Percentiles rank a stretch among this genome's conserved stretches.
These are phyloP conservation scores for Cercospora zeae-maydis DNA, from an alignment of 2,329 filamentous ascomycete genomes.

Conservation along the genomic window DNA sequence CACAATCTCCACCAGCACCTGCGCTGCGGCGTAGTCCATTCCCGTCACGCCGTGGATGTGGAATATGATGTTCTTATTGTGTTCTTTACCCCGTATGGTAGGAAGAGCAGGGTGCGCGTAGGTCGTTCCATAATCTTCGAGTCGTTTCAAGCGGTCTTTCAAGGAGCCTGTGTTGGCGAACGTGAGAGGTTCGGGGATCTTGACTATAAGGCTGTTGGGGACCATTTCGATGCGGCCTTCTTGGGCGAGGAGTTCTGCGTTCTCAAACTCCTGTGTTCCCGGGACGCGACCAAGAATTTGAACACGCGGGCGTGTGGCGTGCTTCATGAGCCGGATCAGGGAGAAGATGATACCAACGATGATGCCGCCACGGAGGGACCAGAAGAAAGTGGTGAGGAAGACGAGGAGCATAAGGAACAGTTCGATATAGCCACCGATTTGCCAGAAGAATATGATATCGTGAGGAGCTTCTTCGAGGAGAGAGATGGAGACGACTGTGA, in stretches of 20 bases:
- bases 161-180: constrained; percentile 93
- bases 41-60: constrained; percentile 97
- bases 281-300: constrained; percentile 90
- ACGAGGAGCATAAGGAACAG: constrained; percentile 84
- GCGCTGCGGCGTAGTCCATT: constrained; percentile 87
- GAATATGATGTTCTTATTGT: constrained; percentile 90
- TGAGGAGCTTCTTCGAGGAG: constrained; percentile 93
- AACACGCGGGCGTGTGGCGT: constrained; percentile 87
- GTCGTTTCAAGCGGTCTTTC: constrained; percentile 73
- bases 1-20: constrained; percentile 89
- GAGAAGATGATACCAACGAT: constrained; percentile 90
- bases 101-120: constrained; percentile 84
- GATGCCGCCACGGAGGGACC: constrained; percentile 89
- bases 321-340: constrained; percentile 80
- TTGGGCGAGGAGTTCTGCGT: constrained; percentile 59
- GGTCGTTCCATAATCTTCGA: constrained; percentile 87
- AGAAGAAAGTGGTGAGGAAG: constrained; percentile 88
- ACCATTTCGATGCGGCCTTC: constrained; percentile 67
- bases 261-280: constrained; percentile 75
- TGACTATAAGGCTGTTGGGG: constrained; percentile 89
- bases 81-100: constrained; percentile 68
- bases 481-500: constrained; percentile 90
- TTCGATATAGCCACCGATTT: constrained; percentile 81
- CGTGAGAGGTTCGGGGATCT: constrained; percentile 93
- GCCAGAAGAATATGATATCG: constrained; percentile 84